Evolutionary conservation across 441 rosid genomes (phyloP).

Genomic region (Adansonia grandidieri): DNA sequence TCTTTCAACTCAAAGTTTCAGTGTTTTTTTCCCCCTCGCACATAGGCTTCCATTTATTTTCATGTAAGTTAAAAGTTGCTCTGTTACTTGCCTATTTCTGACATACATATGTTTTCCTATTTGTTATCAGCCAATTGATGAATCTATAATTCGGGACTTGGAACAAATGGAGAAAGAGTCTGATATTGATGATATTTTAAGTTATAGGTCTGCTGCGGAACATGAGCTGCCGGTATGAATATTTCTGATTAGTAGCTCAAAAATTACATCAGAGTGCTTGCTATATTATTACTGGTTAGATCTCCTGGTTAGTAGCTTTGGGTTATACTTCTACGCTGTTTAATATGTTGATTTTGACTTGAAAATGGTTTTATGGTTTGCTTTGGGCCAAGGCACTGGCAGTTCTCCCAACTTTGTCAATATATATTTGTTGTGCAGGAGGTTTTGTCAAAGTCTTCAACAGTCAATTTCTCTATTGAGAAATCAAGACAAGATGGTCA

Average conservation of each 20-base stretch:
- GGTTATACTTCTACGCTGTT: slow-evolving; percentile 12
- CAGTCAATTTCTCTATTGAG: slow-evolving; percentile 42
- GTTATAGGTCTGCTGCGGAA: slow-evolving; percentile 87
- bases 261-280: slow-evolving; percentile 23
- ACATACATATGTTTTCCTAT: slow-evolving; percentile 13
- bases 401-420: slow-evolving; percentile 20
- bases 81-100: slow-evolving; percentile 16
- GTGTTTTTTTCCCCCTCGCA: not conserved
- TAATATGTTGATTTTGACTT: slow-evolving; percentile 23
- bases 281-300: slow-evolving; percentile 17
- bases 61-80: slow-evolving; percentile 15
- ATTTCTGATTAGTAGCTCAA: slow-evolving; percentile 26
- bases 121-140: slow-evolving; percentile 63
- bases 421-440: slow-evolving; percentile 51
- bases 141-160: slow-evolving; percentile 65
- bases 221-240: slow-evolving; percentile 77
- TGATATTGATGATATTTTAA: slow-evolving; percentile 85
- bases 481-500: slow-evolving; percentile 65
- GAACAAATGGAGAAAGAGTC: slow-evolving; percentile 93
- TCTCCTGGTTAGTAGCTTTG: slow-evolving; percentile 12
- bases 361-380: slow-evolving; percentile 10
- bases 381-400: not conserved
- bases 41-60: not conserved
- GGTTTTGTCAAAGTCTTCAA: slow-evolving; percentile 46
- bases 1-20: slow-evolving; percentile 8